These are phyloP conservation scores for Pleomassaria siparia DNA, from an alignment of 2,329 filamentous ascomycete species.

Conservation along the genomic window DNA sequence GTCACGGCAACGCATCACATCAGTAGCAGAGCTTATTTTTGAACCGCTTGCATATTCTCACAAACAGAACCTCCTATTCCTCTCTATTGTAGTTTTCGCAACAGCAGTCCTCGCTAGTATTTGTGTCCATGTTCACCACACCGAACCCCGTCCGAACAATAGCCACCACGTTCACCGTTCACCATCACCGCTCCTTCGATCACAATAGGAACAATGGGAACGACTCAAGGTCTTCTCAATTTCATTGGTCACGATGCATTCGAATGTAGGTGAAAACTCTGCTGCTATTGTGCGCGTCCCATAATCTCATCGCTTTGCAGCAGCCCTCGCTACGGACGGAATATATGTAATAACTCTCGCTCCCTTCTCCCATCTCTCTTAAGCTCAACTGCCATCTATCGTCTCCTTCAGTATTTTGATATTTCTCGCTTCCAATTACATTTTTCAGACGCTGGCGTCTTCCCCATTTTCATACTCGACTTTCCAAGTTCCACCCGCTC, in stretches of 20 bases:
- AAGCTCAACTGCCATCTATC: background rate
- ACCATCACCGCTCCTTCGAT: background rate
- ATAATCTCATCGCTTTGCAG: background rate
- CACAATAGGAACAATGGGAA: background rate
- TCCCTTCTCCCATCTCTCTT: background rate
- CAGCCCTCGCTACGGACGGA: too few species aligned
- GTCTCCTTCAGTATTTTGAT: background rate
- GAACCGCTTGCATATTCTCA: background rate
- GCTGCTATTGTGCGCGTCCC: background rate
- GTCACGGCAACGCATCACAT: too few species aligned
- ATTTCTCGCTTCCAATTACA: background rate
- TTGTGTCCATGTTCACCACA: background rate
- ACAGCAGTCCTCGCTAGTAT: background rate
- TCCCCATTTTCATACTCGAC: too few species aligned
- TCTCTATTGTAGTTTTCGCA: background rate
- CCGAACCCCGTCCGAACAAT: background rate
- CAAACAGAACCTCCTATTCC: background rate
- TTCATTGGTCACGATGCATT: background rate
- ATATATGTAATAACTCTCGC: background rate
- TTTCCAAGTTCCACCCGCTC: too few species aligned
- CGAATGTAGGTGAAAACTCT: background rate
- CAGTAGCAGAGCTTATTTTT: background rate
- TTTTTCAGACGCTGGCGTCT: conserved; percentile 1
- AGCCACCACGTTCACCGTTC: conserved; percentile 1
- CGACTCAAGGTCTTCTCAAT: background rate